These are phyloP conservation scores for Nadsonia starkeyi-henricii DNA, from an alignment of 1,139 yeast genomes.

Conservation along the genomic window DNA sequence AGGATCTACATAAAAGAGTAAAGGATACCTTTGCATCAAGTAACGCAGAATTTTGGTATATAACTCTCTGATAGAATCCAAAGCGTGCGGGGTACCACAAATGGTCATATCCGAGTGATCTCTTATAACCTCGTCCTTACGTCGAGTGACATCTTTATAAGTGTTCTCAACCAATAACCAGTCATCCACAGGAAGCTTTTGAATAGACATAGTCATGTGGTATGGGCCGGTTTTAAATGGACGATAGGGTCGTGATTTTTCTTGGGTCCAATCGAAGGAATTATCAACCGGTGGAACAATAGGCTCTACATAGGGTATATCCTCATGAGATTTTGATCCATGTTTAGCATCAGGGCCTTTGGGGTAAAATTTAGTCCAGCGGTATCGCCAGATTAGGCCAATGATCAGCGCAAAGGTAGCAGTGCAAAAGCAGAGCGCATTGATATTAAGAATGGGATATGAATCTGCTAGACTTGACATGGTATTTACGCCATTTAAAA, in stretches of 20 bases:
- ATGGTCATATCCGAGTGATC: conserved; percentile 30
- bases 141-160: conserved; percentile 33
- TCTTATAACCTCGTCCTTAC: conserved; percentile 31
- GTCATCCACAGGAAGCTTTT: conserved; percentile 39
- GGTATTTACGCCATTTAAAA: too few relatives aligned
- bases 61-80: conserved; percentile 41
- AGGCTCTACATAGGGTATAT: conserved; percentile 1
- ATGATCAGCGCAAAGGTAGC: too few relatives aligned
- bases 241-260: conserved; percentile 38
- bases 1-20: conserved; percentile 27
- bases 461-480: too few relatives aligned
- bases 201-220: conserved; percentile 57
- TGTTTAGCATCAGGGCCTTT: too few relatives aligned
- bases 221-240: conserved; percentile 53
- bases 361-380: too few relatives aligned
- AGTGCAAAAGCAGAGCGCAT: too few relatives aligned
- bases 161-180: conserved; percentile 58
- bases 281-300: conserved; percentile 11
- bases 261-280: conserved; percentile 31
- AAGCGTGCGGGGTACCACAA: conserved; percentile 28
- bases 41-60: conserved; percentile 37
- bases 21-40: conserved; percentile 45
- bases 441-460: too few relatives aligned
- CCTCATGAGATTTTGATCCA: too few relatives aligned
- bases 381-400: too few relatives aligned